Conservation (phyloP, 148 eudicot genomes). For the Rhododendron vialii region DNA sequence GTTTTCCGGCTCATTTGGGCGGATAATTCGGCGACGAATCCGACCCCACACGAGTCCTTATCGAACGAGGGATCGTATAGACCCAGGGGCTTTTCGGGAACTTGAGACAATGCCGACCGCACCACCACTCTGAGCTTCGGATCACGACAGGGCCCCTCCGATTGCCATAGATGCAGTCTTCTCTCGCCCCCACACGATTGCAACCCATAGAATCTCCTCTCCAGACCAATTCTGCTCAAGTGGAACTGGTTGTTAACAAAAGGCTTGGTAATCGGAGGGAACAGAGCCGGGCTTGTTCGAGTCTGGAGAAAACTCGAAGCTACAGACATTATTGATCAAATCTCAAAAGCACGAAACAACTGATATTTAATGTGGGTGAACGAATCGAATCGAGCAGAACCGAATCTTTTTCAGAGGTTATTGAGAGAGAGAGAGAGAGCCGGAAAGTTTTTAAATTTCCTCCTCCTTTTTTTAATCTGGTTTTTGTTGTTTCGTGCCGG, state of each 20-base stretch:
- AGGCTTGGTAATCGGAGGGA: slow-evolving; percentile 12
- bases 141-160: slow-evolving; percentile 51
- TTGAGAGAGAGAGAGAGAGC: background rate
- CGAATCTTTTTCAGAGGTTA: background rate
- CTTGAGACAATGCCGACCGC: slow-evolving; percentile 61
- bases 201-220: slow-evolving; percentile 29
- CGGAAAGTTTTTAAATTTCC: background rate
- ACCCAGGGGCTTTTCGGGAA: slow-evolving; percentile 90
- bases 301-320: slow-evolving; percentile 35
- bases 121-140: slow-evolving; percentile 54
- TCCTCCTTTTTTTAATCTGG: background rate
- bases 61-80: slow-evolving; percentile 74
- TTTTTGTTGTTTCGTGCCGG: background rate
- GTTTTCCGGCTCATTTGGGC: slow-evolving; percentile 80
- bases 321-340: slow-evolving; percentile 34
- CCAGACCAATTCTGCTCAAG: slow-evolving; percentile 6
- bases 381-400: background rate
- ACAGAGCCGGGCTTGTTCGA: slow-evolving; percentile 12
- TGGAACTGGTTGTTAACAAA: slow-evolving; percentile 23
- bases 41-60: slow-evolving; percentile 96
- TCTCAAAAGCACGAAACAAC: background rate
- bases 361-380: background rate
- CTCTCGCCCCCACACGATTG: slow-evolving; percentile 25
- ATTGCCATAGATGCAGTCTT: slow-evolving; percentile 35
- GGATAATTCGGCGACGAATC: slow-evolving; percentile 90